phyloP scores from a whole-genome alignment of 2,329 filamentous ascomycete genomes.

The Aspergillus sp. region DNA sequence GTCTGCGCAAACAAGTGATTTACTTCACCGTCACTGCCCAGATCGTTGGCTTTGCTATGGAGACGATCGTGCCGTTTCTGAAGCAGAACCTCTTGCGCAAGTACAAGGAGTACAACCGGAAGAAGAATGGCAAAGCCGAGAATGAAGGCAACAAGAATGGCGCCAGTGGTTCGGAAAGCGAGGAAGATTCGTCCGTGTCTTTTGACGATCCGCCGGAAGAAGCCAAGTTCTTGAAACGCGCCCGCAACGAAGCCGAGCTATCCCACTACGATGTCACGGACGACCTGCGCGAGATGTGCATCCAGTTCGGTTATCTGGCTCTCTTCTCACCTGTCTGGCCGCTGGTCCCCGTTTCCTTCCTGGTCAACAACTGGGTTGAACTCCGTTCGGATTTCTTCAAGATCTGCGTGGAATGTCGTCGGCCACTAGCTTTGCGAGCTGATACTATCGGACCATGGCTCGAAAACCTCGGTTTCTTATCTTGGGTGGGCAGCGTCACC shows the following conservation, averaged over 20 bases:
- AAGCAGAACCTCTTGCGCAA: slow-evolving; percentile 74
- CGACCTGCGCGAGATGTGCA: slow-evolving; percentile 89
- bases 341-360: slow-evolving; percentile 75
- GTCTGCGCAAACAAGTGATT: slow-evolving; percentile 84
- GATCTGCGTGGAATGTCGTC: slow-evolving; percentile 81
- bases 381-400: slow-evolving; percentile 91
- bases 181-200: slow-evolving; percentile 23
- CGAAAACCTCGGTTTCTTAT: slow-evolving; percentile 74
- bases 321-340: slow-evolving; percentile 95
- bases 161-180: slow-evolving; percentile 11
- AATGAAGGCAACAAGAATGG: slow-evolving; percentile 2
- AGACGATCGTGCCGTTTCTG: slow-evolving; percentile 75
- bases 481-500: slow-evolving; percentile 88
- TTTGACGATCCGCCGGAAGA: slow-evolving; percentile 68
- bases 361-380: slow-evolving; percentile 95
- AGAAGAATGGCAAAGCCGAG: slow-evolving; percentile 16
- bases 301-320: slow-evolving; percentile 82
- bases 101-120: slow-evolving; percentile 42
- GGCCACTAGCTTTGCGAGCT: slow-evolving; percentile 78
- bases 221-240: slow-evolving; percentile 68
- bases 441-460: slow-evolving; percentile 97
- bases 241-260: slow-evolving; percentile 76
- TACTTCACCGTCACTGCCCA: slow-evolving; percentile 97
- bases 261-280: slow-evolving; percentile 83
- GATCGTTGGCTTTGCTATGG: slow-evolving; percentile 77